Base-by-base conservation (phyloP, 2,329 filamentous ascomycete species). In the Fusarium aywerte region DNA sequence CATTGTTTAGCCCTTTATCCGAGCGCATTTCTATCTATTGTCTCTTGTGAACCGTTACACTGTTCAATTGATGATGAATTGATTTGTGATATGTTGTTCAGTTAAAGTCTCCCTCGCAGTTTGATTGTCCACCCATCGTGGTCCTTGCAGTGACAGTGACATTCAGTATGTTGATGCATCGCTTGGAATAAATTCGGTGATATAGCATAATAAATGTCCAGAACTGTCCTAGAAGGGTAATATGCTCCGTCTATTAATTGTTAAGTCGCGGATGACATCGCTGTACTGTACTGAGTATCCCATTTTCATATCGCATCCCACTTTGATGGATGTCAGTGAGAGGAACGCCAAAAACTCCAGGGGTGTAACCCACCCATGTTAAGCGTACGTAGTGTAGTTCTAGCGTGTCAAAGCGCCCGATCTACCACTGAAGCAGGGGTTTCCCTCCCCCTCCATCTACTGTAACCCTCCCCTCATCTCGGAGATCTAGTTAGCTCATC, bases 341-440 rank as follows among this genome's bases (percentile, higher is more conserved):
- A n/a, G n/a, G n/a, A n/a, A n/a, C 3, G 5, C 29, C 29, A 32
- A 32, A 18, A 35, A 35, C 16, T n/a, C 32, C 45, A 53, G 50
- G 50, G 50, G 50, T 21, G 20, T 39, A 45, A 12, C 45, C 45
- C 45, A 33, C 23, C 50, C 23, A 21, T 42, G 23, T 33, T 52
- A 32, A 32, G 29, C n/a, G 27, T 10, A 27, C 27, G 8, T 27
- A 32, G 29, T 18, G n/a, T n/a, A n/a, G n/a, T n/a, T n/a, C n/a
- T n/a, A n/a, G 13, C 21, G 45, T 36, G 68, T 69, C 69, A 67
- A 71, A 69, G 69, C 68, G 62, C 47, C 47, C 29, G 49, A 52
- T 50, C 59, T 36, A 40, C 18, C 21, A 35, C 32, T 27, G 18
- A 45, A 69, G 62, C 67, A 70, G 63, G 67, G 61, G 12, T 42